These are phyloP conservation scores for Neonectria magnoliae DNA, from an alignment of 2,329 filamentous ascomycete genomes.

Conservation along the genomic window DNA sequence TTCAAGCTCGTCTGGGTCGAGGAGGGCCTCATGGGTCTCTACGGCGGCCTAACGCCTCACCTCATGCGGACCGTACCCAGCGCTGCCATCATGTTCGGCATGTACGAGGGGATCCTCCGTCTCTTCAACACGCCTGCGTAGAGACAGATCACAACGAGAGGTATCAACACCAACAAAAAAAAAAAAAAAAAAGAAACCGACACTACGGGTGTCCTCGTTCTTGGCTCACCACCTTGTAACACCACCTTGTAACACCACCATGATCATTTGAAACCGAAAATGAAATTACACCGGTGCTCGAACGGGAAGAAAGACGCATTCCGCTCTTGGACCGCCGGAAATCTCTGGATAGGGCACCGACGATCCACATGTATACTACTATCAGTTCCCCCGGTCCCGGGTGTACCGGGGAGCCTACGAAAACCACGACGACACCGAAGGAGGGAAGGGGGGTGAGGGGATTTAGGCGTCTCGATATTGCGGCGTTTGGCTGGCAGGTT, in stretches of 20 bases:
- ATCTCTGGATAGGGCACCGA: neutral
- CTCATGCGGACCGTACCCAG: constrained; percentile 91
- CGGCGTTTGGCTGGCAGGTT: constrained; percentile 13
- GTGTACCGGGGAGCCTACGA: neutral
- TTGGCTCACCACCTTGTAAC: neutral
- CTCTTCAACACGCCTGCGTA: constrained; percentile 55
- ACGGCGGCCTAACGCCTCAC: constrained; percentile 91
- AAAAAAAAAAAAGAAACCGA: neutral
- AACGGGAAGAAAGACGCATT: neutral
- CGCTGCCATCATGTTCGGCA: constrained; percentile 96
- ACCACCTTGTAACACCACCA: constrained; percentile 10
- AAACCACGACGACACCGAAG: neutral
- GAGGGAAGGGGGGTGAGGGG: neutral
- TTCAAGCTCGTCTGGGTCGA: constrained; percentile 89
- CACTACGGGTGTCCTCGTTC: neutral
- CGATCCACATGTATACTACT: constrained; percentile 3
- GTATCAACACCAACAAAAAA: neutral
- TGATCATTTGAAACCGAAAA: neutral
- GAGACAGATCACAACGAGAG: neutral
- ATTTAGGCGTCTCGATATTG: constrained; percentile 3
- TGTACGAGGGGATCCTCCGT: constrained; percentile 72
- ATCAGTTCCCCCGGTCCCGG: neutral
- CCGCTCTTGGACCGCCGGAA: neutral
- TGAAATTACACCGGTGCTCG: neutral
- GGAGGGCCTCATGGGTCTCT: constrained; percentile 86